phyloP scores from a whole-genome alignment of 768 basidiomycete species.

The Hypholoma sublateritium region DNA sequence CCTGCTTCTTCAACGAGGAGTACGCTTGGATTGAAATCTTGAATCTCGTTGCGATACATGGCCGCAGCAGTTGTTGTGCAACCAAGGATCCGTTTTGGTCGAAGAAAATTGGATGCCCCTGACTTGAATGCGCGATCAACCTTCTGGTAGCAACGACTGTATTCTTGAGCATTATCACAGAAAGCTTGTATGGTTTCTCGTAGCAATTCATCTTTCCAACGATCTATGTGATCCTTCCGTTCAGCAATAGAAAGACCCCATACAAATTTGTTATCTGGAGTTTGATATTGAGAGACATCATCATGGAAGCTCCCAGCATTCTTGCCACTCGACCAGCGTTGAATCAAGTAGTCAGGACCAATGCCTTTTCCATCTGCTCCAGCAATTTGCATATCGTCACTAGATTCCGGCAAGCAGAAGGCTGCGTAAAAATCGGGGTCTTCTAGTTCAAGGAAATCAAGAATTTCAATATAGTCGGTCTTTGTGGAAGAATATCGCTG shows the following conservation, averaged over 20 bases:
- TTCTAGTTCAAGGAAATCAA: slow-evolving; percentile 53
- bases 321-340: slow-evolving; percentile 44
- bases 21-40: slow-evolving; percentile 45
- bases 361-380: slow-evolving; percentile 38
- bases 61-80: slow-evolving; percentile 73
- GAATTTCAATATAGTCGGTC: slow-evolving; percentile 1
- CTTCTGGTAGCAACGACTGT: slow-evolving; percentile 28
- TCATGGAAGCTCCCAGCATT: slow-evolving; percentile 35
- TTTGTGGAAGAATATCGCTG: background rate
- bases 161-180: slow-evolving; percentile 19
- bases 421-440: slow-evolving; percentile 40
- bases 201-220: slow-evolving; percentile 17
- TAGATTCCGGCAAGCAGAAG: slow-evolving; percentile 37
- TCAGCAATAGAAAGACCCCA: slow-evolving; percentile 61
- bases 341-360: slow-evolving; percentile 39
- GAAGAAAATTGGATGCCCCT: slow-evolving; percentile 31
- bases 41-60: slow-evolving; percentile 50
- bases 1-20: slow-evolving; percentile 73
- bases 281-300: background rate
- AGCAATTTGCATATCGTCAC: slow-evolving; percentile 46
- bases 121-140: background rate
- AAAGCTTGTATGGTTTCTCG: slow-evolving; percentile 42
- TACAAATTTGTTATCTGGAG: slow-evolving; percentile 65
- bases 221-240: slow-evolving; percentile 21
- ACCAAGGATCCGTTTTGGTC: slow-evolving; percentile 54